phyloP scores from a whole-genome alignment of 148 eudicot genomes.

The Nepenthes gracilis region DNA sequence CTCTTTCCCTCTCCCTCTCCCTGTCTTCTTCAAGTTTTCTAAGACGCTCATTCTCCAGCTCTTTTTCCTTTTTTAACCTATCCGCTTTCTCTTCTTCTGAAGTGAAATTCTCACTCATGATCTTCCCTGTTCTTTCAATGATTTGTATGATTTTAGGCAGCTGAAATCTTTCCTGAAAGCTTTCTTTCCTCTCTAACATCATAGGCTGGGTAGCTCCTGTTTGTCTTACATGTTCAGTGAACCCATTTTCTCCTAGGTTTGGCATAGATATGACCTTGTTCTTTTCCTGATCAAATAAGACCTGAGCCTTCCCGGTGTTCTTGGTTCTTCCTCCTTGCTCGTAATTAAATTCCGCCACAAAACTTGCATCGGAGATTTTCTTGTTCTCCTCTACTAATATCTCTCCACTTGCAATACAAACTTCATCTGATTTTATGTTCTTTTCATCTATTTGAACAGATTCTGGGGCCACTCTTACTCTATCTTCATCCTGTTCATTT shows the following conservation, averaged over 20 bases:
- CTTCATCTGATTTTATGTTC: conserved; percentile 13
- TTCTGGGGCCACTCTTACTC: conserved; percentile 8
- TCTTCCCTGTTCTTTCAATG: conserved; percentile 26
- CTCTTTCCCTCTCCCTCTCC: conserved; percentile 93
- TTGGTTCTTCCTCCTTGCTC: conserved; percentile 19
- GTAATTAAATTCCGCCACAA: conserved; percentile 9
- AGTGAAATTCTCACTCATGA: conserved; percentile 10
- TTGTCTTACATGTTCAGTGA: conserved; percentile 17
- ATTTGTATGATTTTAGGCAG: conserved; percentile 15
- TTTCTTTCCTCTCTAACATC: conserved; percentile 18
- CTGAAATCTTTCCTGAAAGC: conserved; percentile 12
- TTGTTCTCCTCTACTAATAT: conserved; percentile 6
- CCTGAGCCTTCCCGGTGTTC: conserved; percentile 13
- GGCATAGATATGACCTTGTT: conserved; percentile 14
- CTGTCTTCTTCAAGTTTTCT: conserved; percentile 81
- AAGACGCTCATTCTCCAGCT: conserved; percentile 50
- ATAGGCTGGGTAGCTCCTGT: conserved; percentile 17
- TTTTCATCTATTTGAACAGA: conserved; percentile 15
- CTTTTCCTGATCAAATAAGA: conserved; percentile 11
- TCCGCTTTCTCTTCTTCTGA: conserved; percentile 34
- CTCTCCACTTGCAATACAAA: conserved; percentile 12
- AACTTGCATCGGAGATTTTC: conserved; percentile 13
- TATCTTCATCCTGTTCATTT: conserved; percentile 11
- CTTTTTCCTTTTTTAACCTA: conserved; percentile 26
- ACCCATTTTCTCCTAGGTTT: conserved; percentile 20